Percentiles rank a stretch among this genome's conserved stretches.
These are phyloP conservation scores for Geranium rotundifolium DNA, from an alignment of 345 rosid genomes.

Conservation along the genomic window DNA sequence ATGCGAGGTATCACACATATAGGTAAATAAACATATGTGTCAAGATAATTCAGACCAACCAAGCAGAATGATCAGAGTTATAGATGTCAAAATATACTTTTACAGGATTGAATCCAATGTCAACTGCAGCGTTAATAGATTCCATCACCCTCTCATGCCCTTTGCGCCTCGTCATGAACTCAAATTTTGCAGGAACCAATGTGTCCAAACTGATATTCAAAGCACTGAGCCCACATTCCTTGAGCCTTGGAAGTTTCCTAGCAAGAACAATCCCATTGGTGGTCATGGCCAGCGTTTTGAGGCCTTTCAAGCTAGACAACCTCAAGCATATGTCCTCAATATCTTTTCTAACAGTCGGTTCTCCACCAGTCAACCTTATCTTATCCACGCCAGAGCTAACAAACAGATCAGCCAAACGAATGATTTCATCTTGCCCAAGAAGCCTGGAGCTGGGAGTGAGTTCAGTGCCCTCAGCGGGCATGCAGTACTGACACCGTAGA, in stretches of 20 bases:
- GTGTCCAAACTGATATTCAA: conserved; percentile 83
- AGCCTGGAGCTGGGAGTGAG: conserved; percentile 63
- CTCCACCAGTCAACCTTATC: conserved; percentile 91
- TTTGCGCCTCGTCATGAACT: conserved; percentile 78
- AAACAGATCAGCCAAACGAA: conserved; percentile 60
- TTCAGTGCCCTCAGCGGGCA: conserved; percentile 87
- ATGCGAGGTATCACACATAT: no score
- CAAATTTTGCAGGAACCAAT: conserved; percentile 78
- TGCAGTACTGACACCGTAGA: conserved; percentile 88
- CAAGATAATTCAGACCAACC: no score
- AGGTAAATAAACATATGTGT: no score
- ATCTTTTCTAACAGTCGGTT: conserved; percentile 80
- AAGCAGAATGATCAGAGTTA: not conserved
- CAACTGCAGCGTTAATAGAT: conserved; percentile 67
- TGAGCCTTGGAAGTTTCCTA: conserved; percentile 65
- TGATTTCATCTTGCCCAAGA: conserved; percentile 51
- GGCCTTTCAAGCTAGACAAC: conserved; percentile 67
- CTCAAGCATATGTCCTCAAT: conserved; percentile 61
- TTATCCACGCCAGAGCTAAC: conserved; percentile 78
- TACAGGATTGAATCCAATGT: conserved; percentile 73
- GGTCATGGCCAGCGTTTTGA: conserved; percentile 69
- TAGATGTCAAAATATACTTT: conserved; percentile 34
- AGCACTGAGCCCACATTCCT: conserved; percentile 57
- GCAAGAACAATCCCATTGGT: conserved; percentile 88
- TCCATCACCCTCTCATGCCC: conserved; percentile 74